Evolutionary conservation across 192 early-diverging fungal genomes (phyloP).

Genomic region (Backusella tuberculispora): DNA sequence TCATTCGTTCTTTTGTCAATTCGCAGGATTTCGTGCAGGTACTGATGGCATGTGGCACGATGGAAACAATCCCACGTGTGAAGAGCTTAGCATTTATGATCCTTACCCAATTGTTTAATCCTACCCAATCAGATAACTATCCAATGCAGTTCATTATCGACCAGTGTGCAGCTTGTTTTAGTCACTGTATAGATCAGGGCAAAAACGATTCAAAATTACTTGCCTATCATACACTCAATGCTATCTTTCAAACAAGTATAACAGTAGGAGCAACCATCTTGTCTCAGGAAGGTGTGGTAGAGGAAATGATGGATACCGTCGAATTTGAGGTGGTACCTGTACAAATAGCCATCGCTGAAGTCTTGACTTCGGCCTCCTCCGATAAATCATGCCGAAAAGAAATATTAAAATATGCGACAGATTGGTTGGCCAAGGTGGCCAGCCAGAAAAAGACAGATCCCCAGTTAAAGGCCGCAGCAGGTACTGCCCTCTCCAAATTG

Average conservation of each 20-base stretch:
- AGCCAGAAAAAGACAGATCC: constrained; percentile 39
- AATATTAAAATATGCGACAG: constrained; percentile 54
- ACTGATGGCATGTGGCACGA: constrained; percentile 27
- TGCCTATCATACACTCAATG: constrained; percentile 52
- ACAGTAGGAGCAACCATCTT: constrained; percentile 64
- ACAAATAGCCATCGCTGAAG: constrained; percentile 67
- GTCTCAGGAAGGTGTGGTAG: constrained; percentile 62
- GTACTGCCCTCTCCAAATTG: constrained; percentile 67
- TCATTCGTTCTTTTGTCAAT: constrained; percentile 31
- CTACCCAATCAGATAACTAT: constrained; percentile 21
- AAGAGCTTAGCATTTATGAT: constrained; percentile 34
- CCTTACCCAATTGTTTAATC: constrained; percentile 35
- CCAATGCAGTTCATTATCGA: constrained; percentile 36
- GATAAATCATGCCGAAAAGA: constrained; percentile 62
- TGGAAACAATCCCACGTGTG: constrained; percentile 18
- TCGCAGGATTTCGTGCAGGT: constrained; percentile 32
- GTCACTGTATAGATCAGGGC: constrained; percentile 41
- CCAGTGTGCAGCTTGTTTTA: constrained; percentile 34
- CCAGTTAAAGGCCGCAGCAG: constrained; percentile 57
- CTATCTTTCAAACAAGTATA: constrained; percentile 70
- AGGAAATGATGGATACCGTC: constrained; percentile 77
- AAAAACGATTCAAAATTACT: constrained; percentile 40
- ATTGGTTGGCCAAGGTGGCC: constrained; percentile 54
- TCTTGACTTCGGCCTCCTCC: constrained; percentile 60
- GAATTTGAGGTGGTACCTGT: constrained; percentile 73